Percentiles rank a stretch among this genome's conserved stretches.
phyloP scores from a whole-genome alignment of 2,329 filamentous ascomycete species.

The Botrytis fabae region DNA sequence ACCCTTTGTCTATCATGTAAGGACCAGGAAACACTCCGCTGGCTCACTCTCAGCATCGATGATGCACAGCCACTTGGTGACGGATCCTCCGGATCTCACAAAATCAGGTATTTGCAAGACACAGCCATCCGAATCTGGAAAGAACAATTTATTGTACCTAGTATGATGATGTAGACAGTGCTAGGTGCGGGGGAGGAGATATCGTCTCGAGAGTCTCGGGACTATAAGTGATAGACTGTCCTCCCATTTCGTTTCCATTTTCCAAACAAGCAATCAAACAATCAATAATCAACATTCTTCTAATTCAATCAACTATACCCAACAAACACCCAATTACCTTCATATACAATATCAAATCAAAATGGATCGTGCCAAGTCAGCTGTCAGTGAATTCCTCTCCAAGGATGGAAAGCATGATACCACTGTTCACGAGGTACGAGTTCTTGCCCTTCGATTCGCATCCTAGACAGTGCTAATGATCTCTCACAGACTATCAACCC shows the following conservation, averaged over 20 bases:
- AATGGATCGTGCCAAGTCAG: slow-evolving; percentile 67
- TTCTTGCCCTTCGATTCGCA: not conserved
- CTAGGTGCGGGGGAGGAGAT: not conserved
- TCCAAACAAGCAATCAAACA: not conserved
- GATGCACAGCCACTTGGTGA: slow-evolving; percentile 16
- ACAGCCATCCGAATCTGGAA: not conserved
- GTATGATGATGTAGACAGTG: slow-evolving; percentile 10
- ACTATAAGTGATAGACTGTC: slow-evolving; percentile 4
- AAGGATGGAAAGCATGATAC: slow-evolving; percentile 67
- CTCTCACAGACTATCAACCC: slow-evolving; percentile 51
- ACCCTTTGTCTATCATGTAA: not conserved
- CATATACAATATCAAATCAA: slow-evolving; percentile 24
- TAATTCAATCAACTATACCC: not conserved
- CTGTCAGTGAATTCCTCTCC: slow-evolving; percentile 60
- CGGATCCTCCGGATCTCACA: not conserved
- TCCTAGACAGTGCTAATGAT: slow-evolving; percentile 16
- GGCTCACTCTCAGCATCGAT: slow-evolving; percentile 1
- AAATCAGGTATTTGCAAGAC: slow-evolving; percentile 1
- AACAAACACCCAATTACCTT: slow-evolving; percentile 8
- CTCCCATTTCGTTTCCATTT: slow-evolving; percentile 16
- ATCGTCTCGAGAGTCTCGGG: not conserved
- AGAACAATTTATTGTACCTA: not conserved
- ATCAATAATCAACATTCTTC: not conserved
- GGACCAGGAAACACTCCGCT: not conserved
- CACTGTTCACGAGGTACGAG: slow-evolving; percentile 60